A percentile compares a stretch with the other conserved stretches of the same genome.
Evolutionary conservation across 2,329 filamentous ascomycete genomes (phyloP).

Genomic region (Phialophora expanda): DNA sequence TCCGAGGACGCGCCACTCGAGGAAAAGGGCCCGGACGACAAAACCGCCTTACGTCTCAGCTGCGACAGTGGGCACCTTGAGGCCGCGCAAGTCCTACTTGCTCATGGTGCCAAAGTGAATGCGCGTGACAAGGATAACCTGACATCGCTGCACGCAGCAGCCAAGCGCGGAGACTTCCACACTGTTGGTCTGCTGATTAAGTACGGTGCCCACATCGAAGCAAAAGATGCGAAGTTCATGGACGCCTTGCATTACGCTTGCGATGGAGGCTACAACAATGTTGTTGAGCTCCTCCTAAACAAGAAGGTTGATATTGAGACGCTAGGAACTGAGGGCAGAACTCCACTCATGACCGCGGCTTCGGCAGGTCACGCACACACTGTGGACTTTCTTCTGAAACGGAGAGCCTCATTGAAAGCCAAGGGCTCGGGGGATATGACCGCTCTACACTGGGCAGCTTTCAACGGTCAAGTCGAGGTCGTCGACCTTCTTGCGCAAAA

Average conservation of each 20-base stretch:
- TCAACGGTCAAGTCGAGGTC: conserved; percentile 8
- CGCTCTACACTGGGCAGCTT: conserved; percentile 7
- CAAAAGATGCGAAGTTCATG: conserved; percentile 10
- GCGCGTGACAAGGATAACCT: conserved; percentile 9
- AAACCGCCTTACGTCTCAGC: conserved; percentile 6
- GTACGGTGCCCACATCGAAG: not conserved
- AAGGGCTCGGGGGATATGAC: conserved; percentile 9
- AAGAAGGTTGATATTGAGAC: conserved; percentile 5
- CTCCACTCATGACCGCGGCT: conserved; percentile 11
- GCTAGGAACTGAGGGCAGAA: conserved; percentile 9
- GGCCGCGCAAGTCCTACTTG: conserved; percentile 3
- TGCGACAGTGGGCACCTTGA: conserved; percentile 10
- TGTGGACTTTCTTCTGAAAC: conserved; percentile 1
- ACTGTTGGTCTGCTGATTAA: not conserved
- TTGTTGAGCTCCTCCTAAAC: conserved; percentile 1
- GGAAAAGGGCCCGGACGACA: conserved; percentile 4
- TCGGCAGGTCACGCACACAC: conserved; percentile 11
- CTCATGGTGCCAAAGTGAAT: conserved; percentile 9
- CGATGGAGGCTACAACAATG: conserved; percentile 3
- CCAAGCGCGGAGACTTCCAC: conserved; percentile 2
- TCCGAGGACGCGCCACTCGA: not conserved
- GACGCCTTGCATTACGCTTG: conserved; percentile 8
- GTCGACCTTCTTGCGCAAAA: conserved; percentile 13
- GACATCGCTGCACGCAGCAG: conserved; percentile 6
- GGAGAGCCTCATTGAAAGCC: conserved; percentile 6